Percentiles rank a stretch among this genome's conserved stretches.
Conservation (phyloP, 768 basidiomycete species). For the Sutorius australiensis region DNA sequence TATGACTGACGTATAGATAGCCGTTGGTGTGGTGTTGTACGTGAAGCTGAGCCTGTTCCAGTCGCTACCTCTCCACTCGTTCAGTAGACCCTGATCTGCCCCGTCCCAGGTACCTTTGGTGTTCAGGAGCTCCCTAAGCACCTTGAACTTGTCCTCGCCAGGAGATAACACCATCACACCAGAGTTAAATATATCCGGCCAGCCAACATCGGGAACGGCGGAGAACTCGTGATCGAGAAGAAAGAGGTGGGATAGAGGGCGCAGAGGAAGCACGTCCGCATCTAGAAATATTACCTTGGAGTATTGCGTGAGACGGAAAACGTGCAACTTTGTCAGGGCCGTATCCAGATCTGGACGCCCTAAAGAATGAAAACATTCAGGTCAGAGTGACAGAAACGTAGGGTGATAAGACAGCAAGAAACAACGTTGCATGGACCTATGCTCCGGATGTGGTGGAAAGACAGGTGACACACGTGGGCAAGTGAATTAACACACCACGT, state of each 20-base stretch:
- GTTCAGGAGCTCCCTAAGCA: slow-evolving; percentile 66
- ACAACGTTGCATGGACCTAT: slow-evolving; percentile 18
- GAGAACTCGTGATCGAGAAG: slow-evolving; percentile 77
- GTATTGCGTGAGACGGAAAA: slow-evolving; percentile 88
- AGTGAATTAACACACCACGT: slow-evolving; percentile 8
- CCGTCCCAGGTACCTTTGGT: slow-evolving; percentile 92
- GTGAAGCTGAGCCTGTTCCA: slow-evolving; percentile 97
- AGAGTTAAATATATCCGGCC: slow-evolving; percentile 99
- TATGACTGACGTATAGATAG: slow-evolving; percentile 84
- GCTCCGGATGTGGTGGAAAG: slow-evolving; percentile 6
- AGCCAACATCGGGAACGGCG: slow-evolving; percentile 94
- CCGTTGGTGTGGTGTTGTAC: slow-evolving; percentile 97
- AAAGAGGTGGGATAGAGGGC: slow-evolving; percentile 93
- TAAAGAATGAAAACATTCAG: slow-evolving; percentile 31
- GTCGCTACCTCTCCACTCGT: slow-evolving; percentile 83
- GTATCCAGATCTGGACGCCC: slow-evolving; percentile 92
- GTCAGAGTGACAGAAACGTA: slow-evolving; percentile 11
- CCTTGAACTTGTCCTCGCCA: slow-evolving; percentile 75
- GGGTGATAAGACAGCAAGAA: slow-evolving; percentile 13
- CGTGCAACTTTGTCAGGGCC: slow-evolving; percentile 94
- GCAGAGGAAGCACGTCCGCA: slow-evolving; percentile 85
- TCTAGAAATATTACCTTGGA: slow-evolving; percentile 87
- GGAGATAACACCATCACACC: slow-evolving; percentile 89
- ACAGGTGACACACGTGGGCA: slow-evolving; percentile 7
- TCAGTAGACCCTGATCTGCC: slow-evolving; percentile 96